phyloP scores from a whole-genome alignment of 2,329 filamentous ascomycete genomes.

The Thelonectria discophora region DNA sequence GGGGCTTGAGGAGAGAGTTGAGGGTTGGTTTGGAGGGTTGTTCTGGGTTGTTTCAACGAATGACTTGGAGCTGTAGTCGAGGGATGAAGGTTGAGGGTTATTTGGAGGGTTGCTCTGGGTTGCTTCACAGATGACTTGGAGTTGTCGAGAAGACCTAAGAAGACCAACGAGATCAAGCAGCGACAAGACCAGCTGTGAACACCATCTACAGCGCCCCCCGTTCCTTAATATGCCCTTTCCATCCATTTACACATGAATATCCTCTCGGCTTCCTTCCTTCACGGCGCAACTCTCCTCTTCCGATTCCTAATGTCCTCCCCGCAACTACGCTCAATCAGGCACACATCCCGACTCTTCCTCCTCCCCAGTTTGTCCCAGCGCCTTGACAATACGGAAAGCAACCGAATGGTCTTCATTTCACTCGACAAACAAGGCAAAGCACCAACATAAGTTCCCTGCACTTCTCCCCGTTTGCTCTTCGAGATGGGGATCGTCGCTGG shows the following conservation, averaged over 20 bases:
- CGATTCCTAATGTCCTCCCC: constrained; percentile 12
- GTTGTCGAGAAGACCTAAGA: no score
- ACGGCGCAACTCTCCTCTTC: background rate
- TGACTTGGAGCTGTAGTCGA: background rate
- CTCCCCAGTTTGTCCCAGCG: background rate
- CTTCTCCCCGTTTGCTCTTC: background rate
- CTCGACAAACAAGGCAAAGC: background rate
- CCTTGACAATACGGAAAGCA: background rate
- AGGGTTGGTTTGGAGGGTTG: background rate
- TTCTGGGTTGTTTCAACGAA: background rate
- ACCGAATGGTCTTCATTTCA: no score
- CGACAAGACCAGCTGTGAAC: background rate
- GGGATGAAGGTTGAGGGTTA: no score
- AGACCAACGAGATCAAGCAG: no score
- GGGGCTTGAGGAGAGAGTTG: background rate
- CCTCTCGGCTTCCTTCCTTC: background rate
- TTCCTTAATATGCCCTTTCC: background rate
- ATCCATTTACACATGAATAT: constrained; percentile 5
- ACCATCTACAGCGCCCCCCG: background rate
- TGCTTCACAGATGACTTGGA: no score
- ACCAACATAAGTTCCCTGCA: background rate
- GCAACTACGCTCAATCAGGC: constrained; percentile 21
- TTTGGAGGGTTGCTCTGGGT: no score
- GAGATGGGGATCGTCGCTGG: background rate
- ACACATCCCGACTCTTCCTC: background rate